Evolutionary conservation across 2,329 filamentous ascomycete species (phyloP).

Genomic region (Trichoderma pleuroti): DNA sequence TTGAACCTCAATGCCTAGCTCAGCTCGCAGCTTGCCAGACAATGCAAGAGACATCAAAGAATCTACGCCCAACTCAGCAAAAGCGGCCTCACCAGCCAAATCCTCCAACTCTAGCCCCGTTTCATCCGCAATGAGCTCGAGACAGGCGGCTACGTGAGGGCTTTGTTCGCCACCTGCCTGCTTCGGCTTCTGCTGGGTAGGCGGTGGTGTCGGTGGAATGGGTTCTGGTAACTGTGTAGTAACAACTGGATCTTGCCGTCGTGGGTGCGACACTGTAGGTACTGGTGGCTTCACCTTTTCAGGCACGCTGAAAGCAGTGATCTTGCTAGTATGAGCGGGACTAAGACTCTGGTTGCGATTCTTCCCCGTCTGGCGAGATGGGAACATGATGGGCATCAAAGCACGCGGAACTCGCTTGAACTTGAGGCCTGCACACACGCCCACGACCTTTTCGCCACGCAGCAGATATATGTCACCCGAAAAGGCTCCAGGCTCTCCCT

Average conservation of each 20-base stretch:
- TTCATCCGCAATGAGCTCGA: conserved; percentile 49
- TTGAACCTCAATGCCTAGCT: conserved; percentile 18
- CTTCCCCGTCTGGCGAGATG: conserved; percentile 28
- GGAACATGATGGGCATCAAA: conserved; percentile 63
- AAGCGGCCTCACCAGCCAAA: conserved; percentile 52
- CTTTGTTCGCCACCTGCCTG: not conserved
- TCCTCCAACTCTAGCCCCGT: conserved; percentile 52
- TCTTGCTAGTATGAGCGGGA: not conserved
- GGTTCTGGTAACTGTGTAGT: not conserved
- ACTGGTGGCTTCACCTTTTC: not conserved
- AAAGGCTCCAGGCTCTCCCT: conserved; percentile 37
- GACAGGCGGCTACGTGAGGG: not conserved
- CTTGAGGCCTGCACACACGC: conserved; percentile 52
- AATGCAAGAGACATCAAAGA: conserved; percentile 52
- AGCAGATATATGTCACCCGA: conserved; percentile 55
- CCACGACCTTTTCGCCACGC: conserved; percentile 48
- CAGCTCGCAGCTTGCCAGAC: conserved; percentile 13
- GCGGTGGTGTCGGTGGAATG: not conserved
- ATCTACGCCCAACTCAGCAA: conserved; percentile 56
- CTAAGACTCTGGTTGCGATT: not conserved
- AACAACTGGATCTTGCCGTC: not conserved
- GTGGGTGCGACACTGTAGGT: not conserved
- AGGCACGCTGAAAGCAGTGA: not conserved
- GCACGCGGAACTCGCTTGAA: conserved; percentile 66
- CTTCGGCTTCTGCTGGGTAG: not conserved